Evolutionary conservation across 1,139 yeast species (phyloP).

Genomic region (Kodamaea arcana): DNA sequence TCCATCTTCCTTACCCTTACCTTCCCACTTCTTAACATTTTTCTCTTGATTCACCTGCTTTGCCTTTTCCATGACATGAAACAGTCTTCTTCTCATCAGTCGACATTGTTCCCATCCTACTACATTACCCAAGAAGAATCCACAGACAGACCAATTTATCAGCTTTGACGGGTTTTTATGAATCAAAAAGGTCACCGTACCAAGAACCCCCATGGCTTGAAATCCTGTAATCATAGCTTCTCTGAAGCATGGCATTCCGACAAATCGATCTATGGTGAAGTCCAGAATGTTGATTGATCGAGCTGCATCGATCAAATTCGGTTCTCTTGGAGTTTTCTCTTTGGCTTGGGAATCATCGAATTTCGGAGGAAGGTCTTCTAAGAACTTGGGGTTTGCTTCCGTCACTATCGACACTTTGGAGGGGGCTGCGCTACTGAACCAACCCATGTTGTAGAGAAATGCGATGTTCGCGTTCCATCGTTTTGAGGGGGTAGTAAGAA

Average conservation of each 20-base stretch:
- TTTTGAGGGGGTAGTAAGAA: too few relatives aligned
- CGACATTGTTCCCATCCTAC: conserved; percentile 95
- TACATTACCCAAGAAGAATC: conserved; percentile 72
- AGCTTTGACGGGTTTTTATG: conserved; percentile 62
- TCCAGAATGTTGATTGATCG: conserved; percentile 39
- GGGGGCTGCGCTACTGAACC: conserved; percentile 20
- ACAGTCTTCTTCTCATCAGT: conserved; percentile 58
- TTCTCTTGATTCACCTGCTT: conserved; percentile 45
- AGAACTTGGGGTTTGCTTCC: conserved; percentile 11
- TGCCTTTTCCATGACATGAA: conserved; percentile 60
- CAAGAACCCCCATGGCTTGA: conserved; percentile 77
- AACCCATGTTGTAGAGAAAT: conserved; percentile 16
- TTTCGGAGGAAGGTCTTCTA: conserved; percentile 40
- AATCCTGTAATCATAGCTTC: conserved; percentile 87
- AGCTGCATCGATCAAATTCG: conserved; percentile 31
- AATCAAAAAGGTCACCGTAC: conserved; percentile 65
- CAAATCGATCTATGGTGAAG: conserved; percentile 51
- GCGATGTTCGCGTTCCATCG: too few relatives aligned
- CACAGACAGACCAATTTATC: conserved; percentile 80
- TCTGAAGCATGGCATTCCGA: conserved; percentile 81
- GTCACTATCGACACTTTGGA: conserved; percentile 20
- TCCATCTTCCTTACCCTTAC: conserved; percentile 16
- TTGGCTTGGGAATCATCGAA: conserved; percentile 34
- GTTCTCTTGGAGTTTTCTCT: conserved; percentile 10
- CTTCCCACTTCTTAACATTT: conserved; percentile 23